Base-by-base conservation (phyloP, 495 filamentous ascomycete genomes). In the Hyaloscypha hepaticicola region DNA sequence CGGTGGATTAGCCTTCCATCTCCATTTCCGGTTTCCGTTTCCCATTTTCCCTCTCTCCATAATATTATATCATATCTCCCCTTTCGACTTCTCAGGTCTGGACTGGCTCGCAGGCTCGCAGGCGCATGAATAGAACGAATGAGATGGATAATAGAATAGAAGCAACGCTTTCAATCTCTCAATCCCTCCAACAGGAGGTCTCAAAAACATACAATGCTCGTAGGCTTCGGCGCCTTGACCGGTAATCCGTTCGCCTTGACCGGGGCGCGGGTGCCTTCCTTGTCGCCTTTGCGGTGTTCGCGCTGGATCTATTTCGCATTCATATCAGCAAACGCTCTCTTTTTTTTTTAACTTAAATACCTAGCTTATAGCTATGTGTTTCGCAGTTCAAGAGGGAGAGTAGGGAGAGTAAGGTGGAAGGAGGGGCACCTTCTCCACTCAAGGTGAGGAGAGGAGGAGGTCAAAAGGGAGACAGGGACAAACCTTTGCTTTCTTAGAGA, bases 241-340 rank as follows among this genome's bases (percentile, higher is more conserved):
- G 76, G 76, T 1, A 72, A 61, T 24, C 76, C 76, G 63, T 78
- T 78, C 1, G 75, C 55, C 57, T 77, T 77, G 58, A 77, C 74
- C 8, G 76, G 69, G 4, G 70, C 70, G 26, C 76, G 67, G 4
- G 76, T 78, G 31, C 76, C 76, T 21, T 74, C 75, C 9, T 72
- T 73, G 28, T 78, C 76, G 45, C 73, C 76, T 57, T 77, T 77
- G 55, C 73, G 72, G 72, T 78, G 76, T 62, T 78, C 76, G 69
- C 75, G 74, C 52, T 75, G 70, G 64, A 72, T 60, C 69, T 72
- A 55, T 16, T n/a, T 22, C 27, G 31, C 8, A 2, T 28, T 34
- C 0, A 16, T 38, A 26, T 55, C 53, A 55, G 61, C 61, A 22
- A 12, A 16, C 57, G 60, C 68, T 66, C 63, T 50, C 62, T 29